Evolutionary conservation across 1,284 basidiomycete species (phyloP).

Genomic region (Microbotryum lychnidis-dioicae): DNA sequence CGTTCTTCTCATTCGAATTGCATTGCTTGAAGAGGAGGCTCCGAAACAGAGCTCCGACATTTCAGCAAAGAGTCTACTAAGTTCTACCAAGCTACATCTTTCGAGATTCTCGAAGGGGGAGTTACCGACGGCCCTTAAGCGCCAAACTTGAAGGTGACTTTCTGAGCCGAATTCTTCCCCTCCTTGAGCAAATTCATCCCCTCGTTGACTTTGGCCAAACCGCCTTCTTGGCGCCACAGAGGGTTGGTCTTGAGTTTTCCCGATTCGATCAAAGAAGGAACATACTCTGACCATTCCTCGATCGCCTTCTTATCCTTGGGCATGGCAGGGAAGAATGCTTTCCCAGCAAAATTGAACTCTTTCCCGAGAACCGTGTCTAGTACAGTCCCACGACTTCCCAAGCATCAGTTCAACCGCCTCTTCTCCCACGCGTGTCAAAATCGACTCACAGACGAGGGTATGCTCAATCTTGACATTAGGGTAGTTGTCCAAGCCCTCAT

Average conservation of each 20-base stretch:
- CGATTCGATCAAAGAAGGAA: conserved; percentile 19
- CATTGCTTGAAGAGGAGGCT: too few relatives aligned
- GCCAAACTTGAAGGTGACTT: conserved; percentile 15
- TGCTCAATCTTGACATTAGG: conserved; percentile 10
- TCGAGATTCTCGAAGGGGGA: too few relatives aligned
- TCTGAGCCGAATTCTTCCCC: conserved; percentile 26
- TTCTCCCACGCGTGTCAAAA: not conserved
- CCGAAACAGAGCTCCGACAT: too few relatives aligned
- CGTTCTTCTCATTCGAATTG: too few relatives aligned
- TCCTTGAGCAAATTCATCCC: conserved; percentile 28
- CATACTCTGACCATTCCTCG: conserved; percentile 15
- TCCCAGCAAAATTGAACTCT: conserved; percentile 14
- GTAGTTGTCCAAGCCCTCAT: conserved; percentile 16
- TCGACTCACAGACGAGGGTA: conserved; percentile 20
- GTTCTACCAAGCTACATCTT: too few relatives aligned
- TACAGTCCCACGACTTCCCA: not conserved
- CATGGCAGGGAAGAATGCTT: conserved; percentile 14
- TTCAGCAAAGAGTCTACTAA: too few relatives aligned
- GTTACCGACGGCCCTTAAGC: too few relatives aligned
- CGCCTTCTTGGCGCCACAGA: conserved; percentile 21
- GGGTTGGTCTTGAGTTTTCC: conserved; percentile 28
- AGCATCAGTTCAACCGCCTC: not conserved
- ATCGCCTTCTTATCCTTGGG: conserved; percentile 16
- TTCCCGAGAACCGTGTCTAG: conserved; percentile 29
- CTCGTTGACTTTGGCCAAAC: conserved; percentile 22